These are phyloP conservation scores for Leccinum imitatum DNA, from an alignment of 768 basidiomycete species.

Conservation along the genomic window DNA sequence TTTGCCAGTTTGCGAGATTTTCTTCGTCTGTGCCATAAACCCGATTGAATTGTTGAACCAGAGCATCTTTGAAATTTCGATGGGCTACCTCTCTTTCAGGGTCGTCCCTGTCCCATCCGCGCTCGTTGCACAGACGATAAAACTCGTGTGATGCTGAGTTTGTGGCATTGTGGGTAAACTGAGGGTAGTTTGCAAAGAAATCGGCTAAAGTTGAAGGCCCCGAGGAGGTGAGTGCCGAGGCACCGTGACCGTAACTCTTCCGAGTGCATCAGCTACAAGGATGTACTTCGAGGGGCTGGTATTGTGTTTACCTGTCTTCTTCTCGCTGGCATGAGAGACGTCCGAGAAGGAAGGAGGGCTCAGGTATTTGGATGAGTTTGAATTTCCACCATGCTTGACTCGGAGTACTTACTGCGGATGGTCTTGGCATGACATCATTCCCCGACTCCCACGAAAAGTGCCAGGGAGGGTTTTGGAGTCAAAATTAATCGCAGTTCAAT, in stretches of 20 bases:
- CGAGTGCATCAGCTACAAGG: background rate
- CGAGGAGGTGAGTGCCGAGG: background rate
- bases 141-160: slow-evolving; percentile 11
- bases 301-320: background rate
- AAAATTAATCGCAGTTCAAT: background rate
- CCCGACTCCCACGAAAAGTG: no score
- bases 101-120: slow-evolving; percentile 3
- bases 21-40: slow-evolving; percentile 14
- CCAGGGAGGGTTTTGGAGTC: no score
- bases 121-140: slow-evolving; percentile 13
- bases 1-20: slow-evolving; percentile 10
- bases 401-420: no score
- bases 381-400: background rate
- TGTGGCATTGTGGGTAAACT: slow-evolving; percentile 1
- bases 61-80: slow-evolving; percentile 6
- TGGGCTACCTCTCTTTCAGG: background rate
- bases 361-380: background rate
- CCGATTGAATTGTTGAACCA: slow-evolving; percentile 17
- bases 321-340: background rate
- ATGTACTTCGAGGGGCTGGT: background rate
- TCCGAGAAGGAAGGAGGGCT: background rate
- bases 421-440: no score
- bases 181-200: background rate
- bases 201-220: background rate
- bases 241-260: background rate